Conservation (phyloP, 225 moss, liverwort and hornwort species). For the Rhytidiadelphus loreus region DNA sequence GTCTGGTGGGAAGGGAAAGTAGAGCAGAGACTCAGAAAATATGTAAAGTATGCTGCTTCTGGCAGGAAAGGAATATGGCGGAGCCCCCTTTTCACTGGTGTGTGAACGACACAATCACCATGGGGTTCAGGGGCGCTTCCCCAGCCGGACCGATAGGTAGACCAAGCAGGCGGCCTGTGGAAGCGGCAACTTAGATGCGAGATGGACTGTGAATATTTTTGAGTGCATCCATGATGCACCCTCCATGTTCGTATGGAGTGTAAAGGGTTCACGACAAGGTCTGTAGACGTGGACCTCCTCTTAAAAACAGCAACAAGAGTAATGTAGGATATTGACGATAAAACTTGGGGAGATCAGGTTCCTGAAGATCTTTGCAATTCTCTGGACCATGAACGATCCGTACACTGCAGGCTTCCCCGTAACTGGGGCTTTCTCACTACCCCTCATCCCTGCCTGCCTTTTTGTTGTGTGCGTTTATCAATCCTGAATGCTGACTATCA, state of each 20-base stretch:
- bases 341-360: slow-evolving; percentile 26
- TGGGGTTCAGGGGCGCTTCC: slow-evolving; percentile 93
- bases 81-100: slow-evolving; percentile 94
- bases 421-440: slow-evolving; percentile 5
- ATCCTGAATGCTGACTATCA: neutral
- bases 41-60: slow-evolving; percentile 83
- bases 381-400: slow-evolving; percentile 35
- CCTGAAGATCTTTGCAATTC: slow-evolving; percentile 27
- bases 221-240: slow-evolving; percentile 25
- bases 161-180: slow-evolving; percentile 84
- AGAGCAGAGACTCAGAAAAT: slow-evolving; percentile 58
- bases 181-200: slow-evolving; percentile 71
- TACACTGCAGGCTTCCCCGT: slow-evolving; percentile 8
- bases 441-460: neutral
- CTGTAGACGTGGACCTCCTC: slow-evolving; percentile 31
- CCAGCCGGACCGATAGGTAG: slow-evolving; percentile 96
- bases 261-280: slow-evolving; percentile 26
- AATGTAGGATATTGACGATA: slow-evolving; percentile 44
- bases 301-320: slow-evolving; percentile 11
- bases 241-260: slow-evolving; percentile 34
- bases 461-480: neutral
- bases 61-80: slow-evolving; percentile 69
- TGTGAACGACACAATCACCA: slow-evolving; percentile 86
- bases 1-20: slow-evolving; percentile 62
- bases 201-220: slow-evolving; percentile 24